Evolutionary conservation across 805 yeast species (phyloP), one percentile per base, ranked within the genome.

Genomic region (Metschnikowia koreensis): DNA sequence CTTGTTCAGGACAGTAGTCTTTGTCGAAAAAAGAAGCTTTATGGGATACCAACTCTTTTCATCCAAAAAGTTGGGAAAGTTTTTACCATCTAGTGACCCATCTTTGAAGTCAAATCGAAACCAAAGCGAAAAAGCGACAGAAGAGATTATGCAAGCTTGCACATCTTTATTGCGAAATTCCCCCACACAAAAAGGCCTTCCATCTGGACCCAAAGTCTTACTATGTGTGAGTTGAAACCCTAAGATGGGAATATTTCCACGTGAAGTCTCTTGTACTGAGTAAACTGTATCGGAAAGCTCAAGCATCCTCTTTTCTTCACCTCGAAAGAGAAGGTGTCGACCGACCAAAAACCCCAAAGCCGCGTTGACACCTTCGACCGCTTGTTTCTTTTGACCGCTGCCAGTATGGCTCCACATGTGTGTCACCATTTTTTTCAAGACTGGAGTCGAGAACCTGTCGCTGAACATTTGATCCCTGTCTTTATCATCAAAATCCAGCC

Each of bases 71-170:
- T 51, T 10, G 12, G 48, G 51, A 17, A 15, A 13, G 6, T 43
- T 44, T 2, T 27, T 36, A 15, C 46, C 51, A 3, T 13, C 2
- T 10, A 17, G 34, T 15, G 49, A 52, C 16, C 29, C 55, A 15
- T 29, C 42, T n/a, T 22, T 31, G 16, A 47, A 51, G 31, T 51
- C 48, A 44, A 51, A 51, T n/a, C 54, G 38, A 26, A 31, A 51
- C 54, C 54, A 51, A 2, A 51, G 42, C 9, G 54, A 47, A 38
- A 51, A 43, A 9, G 51, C 46, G n/a, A 37, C 38, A 8, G 54
- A 44, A 13, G 51, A 38, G 34, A 47, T 45, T n/a, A 51, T 27
- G 22, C 54, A 51, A 4, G 40, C 12, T 26, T 44, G 46, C 39
- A 47, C 51, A 28, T 44, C 41, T 47, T 51, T 47, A 38, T 38